Base-by-base conservation (phyloP, 495 filamentous ascomycete species). In the Tuber magnatum region DNA sequence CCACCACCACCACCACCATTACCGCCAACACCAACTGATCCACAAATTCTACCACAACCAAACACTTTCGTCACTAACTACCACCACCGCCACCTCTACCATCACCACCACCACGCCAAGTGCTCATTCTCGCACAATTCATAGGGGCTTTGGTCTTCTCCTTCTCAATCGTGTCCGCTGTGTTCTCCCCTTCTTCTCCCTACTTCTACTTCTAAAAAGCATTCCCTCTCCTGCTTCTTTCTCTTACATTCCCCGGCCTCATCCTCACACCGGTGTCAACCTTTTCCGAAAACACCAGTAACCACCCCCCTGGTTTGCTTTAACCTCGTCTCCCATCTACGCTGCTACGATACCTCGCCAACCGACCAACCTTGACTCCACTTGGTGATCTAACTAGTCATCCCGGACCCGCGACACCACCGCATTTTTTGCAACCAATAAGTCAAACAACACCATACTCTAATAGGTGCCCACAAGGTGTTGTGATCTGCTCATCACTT, bases 401-500 rank as follows among this genome's bases (percentile, higher is more conserved):
- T 56, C 72, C 56, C 38, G 68, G 46, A 48, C 48, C 76, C 68
- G 70, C 77, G 65, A 70, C 70, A 41, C 44, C 68, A 81, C 41
- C 39, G 56, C 28, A 65, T 39, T 38, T 42, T 68, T 18, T 32
- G 46, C n/a, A 38, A 39, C 68, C 32, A 39, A 76, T 44, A 56
- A 38, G 22, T 28, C 72, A 44, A 43, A 24, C 73, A 42, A 14
- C 48, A 38, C 46, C 69, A n/a, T 68, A 71, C 35, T 79, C 69
- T 72, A 56, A 65, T 78, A 74, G 74, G 73, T 81, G 70, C 56
- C 79, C 65, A 73, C 61, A 70, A 51, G 24, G 56, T 44, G 72
- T 74, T 80, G 71, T 77, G 71, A 79, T 82, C 84, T 83, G 77
- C 78, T 44, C 42, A 69, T 56, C 70, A 56, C 72, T 73, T 56